Evolutionary conservation across 768 basidiomycete genomes (phyloP).

Genomic region (Pulveroboletus sp.): DNA sequence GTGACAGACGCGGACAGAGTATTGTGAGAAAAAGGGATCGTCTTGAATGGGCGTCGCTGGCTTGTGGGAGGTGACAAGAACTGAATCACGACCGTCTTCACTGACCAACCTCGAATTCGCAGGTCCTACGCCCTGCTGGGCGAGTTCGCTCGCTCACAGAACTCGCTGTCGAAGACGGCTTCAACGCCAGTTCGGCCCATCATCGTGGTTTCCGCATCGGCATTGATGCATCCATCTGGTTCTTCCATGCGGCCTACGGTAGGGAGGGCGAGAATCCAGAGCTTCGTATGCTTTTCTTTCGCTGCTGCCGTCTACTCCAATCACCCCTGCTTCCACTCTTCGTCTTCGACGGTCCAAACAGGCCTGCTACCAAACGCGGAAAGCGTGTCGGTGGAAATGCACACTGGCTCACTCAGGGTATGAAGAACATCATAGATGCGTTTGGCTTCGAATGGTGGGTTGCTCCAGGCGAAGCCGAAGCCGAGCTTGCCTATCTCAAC

Average conservation of each 20-base stretch:
- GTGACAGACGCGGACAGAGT: not conserved
- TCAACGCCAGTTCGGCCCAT: constrained; percentile 57
- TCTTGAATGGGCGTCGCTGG: constrained; percentile 44
- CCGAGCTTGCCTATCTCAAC: constrained; percentile 86
- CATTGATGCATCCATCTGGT: constrained; percentile 82
- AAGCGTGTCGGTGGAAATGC: constrained; percentile 60
- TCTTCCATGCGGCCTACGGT: constrained; percentile 68
- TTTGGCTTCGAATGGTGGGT: constrained; percentile 78
- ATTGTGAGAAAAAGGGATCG: not conserved
- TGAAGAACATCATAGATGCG: constrained; percentile 73
- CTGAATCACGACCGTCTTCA: constrained; percentile 9
- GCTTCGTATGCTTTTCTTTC: constrained; percentile 78
- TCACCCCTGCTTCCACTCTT: constrained; percentile 84
- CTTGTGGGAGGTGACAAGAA: constrained; percentile 42
- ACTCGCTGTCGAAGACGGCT: constrained; percentile 70
- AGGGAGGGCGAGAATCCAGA: constrained; percentile 84
- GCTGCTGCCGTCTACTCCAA: constrained; percentile 71
- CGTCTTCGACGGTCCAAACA: constrained; percentile 86
- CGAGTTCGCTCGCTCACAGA: constrained; percentile 71
- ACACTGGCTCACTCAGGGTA: constrained; percentile 66
- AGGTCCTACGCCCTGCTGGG: constrained; percentile 70
- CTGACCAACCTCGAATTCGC: not conserved
- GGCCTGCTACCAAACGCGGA: constrained; percentile 77
- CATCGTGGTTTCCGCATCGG: constrained; percentile 77
- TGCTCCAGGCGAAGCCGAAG: constrained; percentile 94